Percentiles rank a stretch among this genome's conserved stretches.
Evolutionary conservation across 768 basidiomycete species (phyloP).

Genomic region (Chalciporus piperatus): DNA sequence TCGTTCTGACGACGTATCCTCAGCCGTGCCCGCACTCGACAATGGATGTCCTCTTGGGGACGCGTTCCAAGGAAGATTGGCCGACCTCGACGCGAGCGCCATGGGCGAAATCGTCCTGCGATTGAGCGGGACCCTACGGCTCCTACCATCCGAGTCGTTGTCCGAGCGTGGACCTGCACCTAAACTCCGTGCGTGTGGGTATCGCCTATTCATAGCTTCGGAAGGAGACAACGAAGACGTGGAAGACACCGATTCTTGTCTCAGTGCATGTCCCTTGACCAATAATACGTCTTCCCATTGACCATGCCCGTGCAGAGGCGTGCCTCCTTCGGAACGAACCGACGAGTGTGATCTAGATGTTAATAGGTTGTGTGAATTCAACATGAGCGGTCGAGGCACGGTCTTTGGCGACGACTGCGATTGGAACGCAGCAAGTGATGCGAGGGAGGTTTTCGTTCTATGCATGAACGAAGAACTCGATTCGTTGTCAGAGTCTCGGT

Average conservation of each 20-base stretch:
- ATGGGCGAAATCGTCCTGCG: slow-evolving; percentile 70
- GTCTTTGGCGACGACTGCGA: slow-evolving; percentile 40
- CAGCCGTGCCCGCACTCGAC: slow-evolving; percentile 17
- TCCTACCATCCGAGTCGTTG: slow-evolving; percentile 55
- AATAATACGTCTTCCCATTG: slow-evolving; percentile 53
- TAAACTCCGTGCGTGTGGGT: slow-evolving; percentile 21
- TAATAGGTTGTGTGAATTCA: slow-evolving; percentile 51
- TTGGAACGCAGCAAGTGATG: slow-evolving; percentile 43
- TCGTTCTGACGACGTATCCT: slow-evolving; percentile 21
- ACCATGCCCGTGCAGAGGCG: slow-evolving; percentile 29
- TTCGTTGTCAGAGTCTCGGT: slow-evolving; percentile 23
- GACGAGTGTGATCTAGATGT: slow-evolving; percentile 28
- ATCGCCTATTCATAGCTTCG: slow-evolving; percentile 40
- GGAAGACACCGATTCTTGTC: slow-evolving; percentile 61
- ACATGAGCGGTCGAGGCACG: slow-evolving; percentile 64
- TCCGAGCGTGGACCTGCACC: slow-evolving; percentile 40
- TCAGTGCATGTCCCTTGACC: slow-evolving; percentile 37
- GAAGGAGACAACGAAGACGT: slow-evolving; percentile 61
- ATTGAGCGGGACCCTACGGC: slow-evolving; percentile 62
- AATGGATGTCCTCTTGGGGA: slow-evolving; percentile 31
- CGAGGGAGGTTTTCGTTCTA: slow-evolving; percentile 39
- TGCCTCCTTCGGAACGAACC: slow-evolving; percentile 37
- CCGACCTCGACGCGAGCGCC: slow-evolving; percentile 51
- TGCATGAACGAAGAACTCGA: slow-evolving; percentile 31
- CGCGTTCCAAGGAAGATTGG: slow-evolving; percentile 32